Evolutionary conservation across 192 early-diverging fungal genomes (phyloP), one percentile per base, ranked within the genome.

Genomic region (Linnemannia hyalina): DNA sequence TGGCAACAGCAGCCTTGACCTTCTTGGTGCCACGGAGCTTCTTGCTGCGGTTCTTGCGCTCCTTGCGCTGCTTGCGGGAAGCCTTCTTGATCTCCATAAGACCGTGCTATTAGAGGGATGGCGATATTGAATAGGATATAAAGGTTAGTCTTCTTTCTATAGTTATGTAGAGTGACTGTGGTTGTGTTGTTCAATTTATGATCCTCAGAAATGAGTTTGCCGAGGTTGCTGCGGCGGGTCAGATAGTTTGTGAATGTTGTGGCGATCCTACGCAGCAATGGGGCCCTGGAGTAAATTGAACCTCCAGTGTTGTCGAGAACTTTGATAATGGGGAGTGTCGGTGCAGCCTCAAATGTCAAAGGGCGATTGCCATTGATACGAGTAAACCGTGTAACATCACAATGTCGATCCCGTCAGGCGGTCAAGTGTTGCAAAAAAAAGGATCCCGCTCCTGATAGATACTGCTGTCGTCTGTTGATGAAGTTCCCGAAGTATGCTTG

Each of bases 41-140:
- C 97, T 99, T 99, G 88, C 93, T 89, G 89, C 98, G 93, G 96
- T 99, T 99, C 95, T 98, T 98, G 89, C 95, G 93, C 90, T 99
- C 97, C 96, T 98, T 99, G 89, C 97, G 95, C 91, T 99, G 98
- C 93, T 98, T 99, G 91, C 96, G 96, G 71, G 96, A 93, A 78
- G 91, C 92, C 88, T 93, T 94, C 83, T 88, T 81, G 81, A 89
- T 79, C 85, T 92, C 94, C 80, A 90, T 93, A 71, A 96, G 89
- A 78, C 91, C 91, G 76, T 88, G 84, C 89, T 90, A 72, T 63
- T 35, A 72, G 49, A 82, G 40, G n/a, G 15, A 47, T 65, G 70
- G 36, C 26, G 29, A 32, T 44, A 41, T 23, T 11, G 20, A n/a
- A 52, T 54, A 49, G 68, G 57, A 73, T 75, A 10, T 47, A 40